Percentiles rank a stretch among this genome's conserved stretches.
Evolutionary conservation across 1,284 basidiomycete species (phyloP).

Genomic region (Veloboletus limbatus): DNA sequence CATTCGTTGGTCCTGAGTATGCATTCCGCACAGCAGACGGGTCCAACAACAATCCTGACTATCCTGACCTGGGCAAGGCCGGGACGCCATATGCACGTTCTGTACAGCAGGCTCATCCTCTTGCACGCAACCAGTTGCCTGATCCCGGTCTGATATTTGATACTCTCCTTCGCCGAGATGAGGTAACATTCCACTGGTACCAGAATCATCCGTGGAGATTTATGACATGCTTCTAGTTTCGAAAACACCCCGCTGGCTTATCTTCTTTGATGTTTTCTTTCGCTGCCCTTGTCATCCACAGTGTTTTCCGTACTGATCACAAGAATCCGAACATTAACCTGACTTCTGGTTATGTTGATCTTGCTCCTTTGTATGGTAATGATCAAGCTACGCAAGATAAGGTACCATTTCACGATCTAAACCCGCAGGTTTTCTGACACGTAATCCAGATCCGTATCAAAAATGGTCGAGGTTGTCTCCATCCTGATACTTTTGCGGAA

Average conservation of each 20-base stretch:
- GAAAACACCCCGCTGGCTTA: slow-evolving; percentile 73
- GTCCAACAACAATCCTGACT: slow-evolving; percentile 67
- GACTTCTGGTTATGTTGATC: slow-evolving; percentile 85
- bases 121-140: slow-evolving; percentile 66
- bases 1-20: slow-evolving; percentile 59
- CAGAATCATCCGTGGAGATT: neutral
- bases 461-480: slow-evolving; percentile 64
- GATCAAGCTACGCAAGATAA: slow-evolving; percentile 59
- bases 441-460: slow-evolving; percentile 40
- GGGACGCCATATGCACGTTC: slow-evolving; percentile 74
- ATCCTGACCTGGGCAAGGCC: slow-evolving; percentile 72
- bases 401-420: slow-evolving; percentile 32
- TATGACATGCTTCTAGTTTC: slow-evolving; percentile 46
- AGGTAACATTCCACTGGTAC: slow-evolving; percentile 18
- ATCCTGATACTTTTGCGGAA: slow-evolving; percentile 74
- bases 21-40: slow-evolving; percentile 73
- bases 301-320: slow-evolving; percentile 74
- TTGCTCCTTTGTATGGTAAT: slow-evolving; percentile 77
- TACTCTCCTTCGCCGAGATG: slow-evolving; percentile 40
- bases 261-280: slow-evolving; percentile 80
- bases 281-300: slow-evolving; percentile 80
- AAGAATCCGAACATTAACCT: slow-evolving; percentile 69
- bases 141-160: slow-evolving; percentile 80
- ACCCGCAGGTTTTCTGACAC: slow-evolving; percentile 5
- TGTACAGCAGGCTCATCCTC: slow-evolving; percentile 66